These are phyloP conservation scores for Elymus sibiricus DNA, from an alignment of 176 grass and related monocot species.

Conservation along the genomic window DNA sequence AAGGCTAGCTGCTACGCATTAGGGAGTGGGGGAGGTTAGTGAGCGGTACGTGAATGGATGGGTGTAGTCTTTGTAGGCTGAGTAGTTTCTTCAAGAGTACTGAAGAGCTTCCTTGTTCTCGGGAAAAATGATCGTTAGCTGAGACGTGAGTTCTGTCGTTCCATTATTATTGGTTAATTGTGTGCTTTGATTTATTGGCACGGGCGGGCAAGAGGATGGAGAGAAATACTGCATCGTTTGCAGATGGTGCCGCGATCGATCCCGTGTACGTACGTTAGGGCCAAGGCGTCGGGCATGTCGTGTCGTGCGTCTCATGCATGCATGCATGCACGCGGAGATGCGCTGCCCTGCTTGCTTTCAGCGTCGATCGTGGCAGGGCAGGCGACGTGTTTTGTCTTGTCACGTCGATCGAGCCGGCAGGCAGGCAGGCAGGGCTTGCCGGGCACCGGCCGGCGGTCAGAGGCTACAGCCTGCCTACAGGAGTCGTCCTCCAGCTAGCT, in stretches of 20 bases:
- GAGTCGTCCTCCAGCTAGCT: neutral
- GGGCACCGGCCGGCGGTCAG: neutral
- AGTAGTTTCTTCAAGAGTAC: conserved; percentile 34
- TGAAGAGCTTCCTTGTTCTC: conserved; percentile 44
- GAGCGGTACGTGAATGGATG: neutral
- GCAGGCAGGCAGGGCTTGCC: neutral
- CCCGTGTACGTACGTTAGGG: neutral
- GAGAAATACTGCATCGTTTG: neutral
- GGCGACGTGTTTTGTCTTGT: conserved; percentile 5
- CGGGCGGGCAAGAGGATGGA: neutral
- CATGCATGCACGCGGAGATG: neutral
- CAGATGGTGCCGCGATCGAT: neutral
- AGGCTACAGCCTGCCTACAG: neutral
- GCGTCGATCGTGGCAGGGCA: neutral
- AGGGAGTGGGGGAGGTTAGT: neutral
- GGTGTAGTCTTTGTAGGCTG: conserved; percentile 46
- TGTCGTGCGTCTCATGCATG: neutral
- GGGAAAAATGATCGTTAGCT: conserved; percentile 37
- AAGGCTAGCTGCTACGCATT: conserved; percentile 21
- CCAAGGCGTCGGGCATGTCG: neutral
- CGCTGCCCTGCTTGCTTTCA: neutral
- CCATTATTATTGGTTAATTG: conserved; percentile 10
- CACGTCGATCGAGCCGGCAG: neutral
- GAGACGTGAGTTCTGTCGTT: neutral
- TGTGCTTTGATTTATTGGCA: neutral